Percentiles rank a stretch among this genome's conserved stretches.
phyloP scores from a whole-genome alignment of 1,284 basidiomycete species.

The Bondarzewia mesenterica region DNA sequence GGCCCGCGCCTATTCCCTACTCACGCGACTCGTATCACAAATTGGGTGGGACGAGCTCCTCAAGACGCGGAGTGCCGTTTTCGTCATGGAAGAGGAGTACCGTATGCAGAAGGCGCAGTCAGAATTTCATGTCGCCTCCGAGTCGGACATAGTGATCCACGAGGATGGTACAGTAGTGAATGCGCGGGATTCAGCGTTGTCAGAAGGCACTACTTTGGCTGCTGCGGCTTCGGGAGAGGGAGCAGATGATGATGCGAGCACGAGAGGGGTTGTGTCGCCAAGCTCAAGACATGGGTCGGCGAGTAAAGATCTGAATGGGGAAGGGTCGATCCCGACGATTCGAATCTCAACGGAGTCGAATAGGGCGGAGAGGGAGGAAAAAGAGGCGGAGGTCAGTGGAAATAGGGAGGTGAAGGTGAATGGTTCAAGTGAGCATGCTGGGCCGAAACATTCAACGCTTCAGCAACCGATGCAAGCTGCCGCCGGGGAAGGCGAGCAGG shows the following conservation, averaged over 20 bases:
- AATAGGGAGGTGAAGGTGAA: constrained; percentile 21
- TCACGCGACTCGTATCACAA: constrained; percentile 84
- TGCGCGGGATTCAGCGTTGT: background rate
- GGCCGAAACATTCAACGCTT: no score
- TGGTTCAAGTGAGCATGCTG: constrained; percentile 17
- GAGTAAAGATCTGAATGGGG: constrained; percentile 13
- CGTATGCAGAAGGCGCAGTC: constrained; percentile 75
- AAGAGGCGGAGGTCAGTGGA: constrained; percentile 25
- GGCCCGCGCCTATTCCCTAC: constrained; percentile 87
- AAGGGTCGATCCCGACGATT: constrained; percentile 69
- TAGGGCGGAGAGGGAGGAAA: constrained; percentile 36
- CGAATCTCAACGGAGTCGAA: constrained; percentile 81
- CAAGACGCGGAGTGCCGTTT: constrained; percentile 88
- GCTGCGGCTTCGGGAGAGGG: constrained; percentile 12
- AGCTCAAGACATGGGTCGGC: constrained; percentile 24
- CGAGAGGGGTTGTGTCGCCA: constrained; percentile 40
- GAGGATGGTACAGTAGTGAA: constrained; percentile 44
- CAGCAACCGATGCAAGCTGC: constrained; percentile 61
- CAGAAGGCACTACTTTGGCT: background rate
- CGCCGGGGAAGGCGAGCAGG: constrained; percentile 33
- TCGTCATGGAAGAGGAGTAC: constrained; percentile 99
- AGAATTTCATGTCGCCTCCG: constrained; percentile 33
- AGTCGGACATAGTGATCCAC: constrained; percentile 32
- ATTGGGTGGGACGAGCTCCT: constrained; percentile 99
- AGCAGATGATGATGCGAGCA: constrained; percentile 73